Evolutionary conservation across 345 rosid species (phyloP), one percentile per base, ranked within the genome.

Genomic region (Acer negundo): DNA sequence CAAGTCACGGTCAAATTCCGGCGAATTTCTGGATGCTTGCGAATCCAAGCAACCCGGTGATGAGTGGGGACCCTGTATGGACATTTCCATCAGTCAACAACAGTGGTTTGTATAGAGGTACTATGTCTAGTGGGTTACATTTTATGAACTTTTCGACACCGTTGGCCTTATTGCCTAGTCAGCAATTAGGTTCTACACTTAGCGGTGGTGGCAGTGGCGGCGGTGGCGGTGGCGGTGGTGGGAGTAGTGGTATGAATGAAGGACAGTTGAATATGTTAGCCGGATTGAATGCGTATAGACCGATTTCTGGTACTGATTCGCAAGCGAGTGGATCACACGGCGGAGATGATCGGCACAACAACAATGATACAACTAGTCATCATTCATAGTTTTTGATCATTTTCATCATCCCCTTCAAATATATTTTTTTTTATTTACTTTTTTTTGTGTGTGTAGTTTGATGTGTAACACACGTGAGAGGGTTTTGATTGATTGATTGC

Each of bases 141-240:
- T 92, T 93, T 75, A 95, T 95, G 99, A 95, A 95, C 77, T 95
- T 93, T 70, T 91, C 98, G 5, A 82, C 95, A 0, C 98, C 99
- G 10, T 83, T 95, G 86, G 95, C 98, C 8, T 79, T 95, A 42
- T 77, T 93, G 81, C 92, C 93, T 0, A 87, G 96, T 62, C 96
- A 92, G 83, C 97, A 90, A 83, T 73, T 92, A 76, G 91, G 92
- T 19, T 87, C 94, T 0, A 77, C 74, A 55, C 79, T 80, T 70
- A 81, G 79, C 49, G 77, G 80, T 3, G 83, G 87, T 6, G 78
- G 83, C 24, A 79, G 77, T 6, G 78, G 83, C 24, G 79, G 77
- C 1, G 81, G 88, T 10, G 79, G 83, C 8, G 78, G 80, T 4
- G 77, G 88, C 7, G 79, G 84, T 6, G 78, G 80, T 3, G 77